Base-by-base conservation (phyloP, 345 rosid genomes). In the Mallotus nudiflorus region DNA sequence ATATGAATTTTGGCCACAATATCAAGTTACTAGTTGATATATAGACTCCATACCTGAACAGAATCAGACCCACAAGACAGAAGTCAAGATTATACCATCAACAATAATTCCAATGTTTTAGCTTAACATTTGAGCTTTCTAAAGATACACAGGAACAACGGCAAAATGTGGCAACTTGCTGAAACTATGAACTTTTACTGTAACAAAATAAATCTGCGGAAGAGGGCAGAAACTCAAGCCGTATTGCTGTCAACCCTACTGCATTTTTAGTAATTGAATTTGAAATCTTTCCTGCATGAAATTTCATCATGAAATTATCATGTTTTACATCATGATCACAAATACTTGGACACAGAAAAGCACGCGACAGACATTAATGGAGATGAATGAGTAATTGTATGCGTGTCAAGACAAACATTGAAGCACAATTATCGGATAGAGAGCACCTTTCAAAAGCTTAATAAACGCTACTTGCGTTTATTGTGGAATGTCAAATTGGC, bases 361-460 rank as follows among this genome's bases (percentile, higher is more conserved):
- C 19, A 6, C 24, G 51, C 11, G 9, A 42, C 9, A 4, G 46
- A 42, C 13, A 4, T n/a, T 11, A 62, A 49, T 16, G 18, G 19
- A 55, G 16, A 49, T 39, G 37, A 28, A n/a, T 0, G n/a, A n/a
- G n/a, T 20, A 69, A 46, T 51, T 19, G 28, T n/a, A 44, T 28
- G 3, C 55, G 55, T 29, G n/a, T 20, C 37, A 19, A 13, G 1
- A 22, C 2, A 8, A 25, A 64, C 6, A 29, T 18, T 4, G 13
- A 13, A 19, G 13, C 18, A 31, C n/a, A 8, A 28, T 51, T 12
- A 35, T 7, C n/a, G 4, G 10, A 31, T 20, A 14, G n/a, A 25
- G 22, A 18, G 57, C 48, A 90, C 96, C 95, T 84, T 78, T 85
- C 76, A 92, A 80, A 55, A 88, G 81, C 70, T 82, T 84, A 68